phyloP scores from a whole-genome alignment of 345 rosid genomes.

The Streptanthus diversifolius region DNA sequence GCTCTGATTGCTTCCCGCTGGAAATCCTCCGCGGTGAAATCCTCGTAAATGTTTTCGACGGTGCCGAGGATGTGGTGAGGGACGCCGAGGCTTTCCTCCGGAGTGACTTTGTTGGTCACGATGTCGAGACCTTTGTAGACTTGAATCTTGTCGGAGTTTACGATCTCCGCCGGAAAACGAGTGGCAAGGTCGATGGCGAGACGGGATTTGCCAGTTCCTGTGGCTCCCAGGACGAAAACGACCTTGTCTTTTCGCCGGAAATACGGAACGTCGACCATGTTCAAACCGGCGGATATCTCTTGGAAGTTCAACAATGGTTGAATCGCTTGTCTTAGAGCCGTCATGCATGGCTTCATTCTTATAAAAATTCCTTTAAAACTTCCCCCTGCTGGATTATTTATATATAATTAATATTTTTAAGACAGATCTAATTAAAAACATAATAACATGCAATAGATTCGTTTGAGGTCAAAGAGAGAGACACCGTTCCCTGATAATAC shows the following conservation, averaged over 20 bases:
- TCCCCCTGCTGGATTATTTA: conserved; percentile 24
- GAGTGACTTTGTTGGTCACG: conserved; percentile 75
- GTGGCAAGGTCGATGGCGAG: conserved; percentile 82
- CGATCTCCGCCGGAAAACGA: conserved; percentile 64
- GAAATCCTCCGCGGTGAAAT: conserved; percentile 62
- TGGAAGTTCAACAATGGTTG: conserved; percentile 51
- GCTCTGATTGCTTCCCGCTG: conserved; percentile 41
- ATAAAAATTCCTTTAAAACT: neutral
- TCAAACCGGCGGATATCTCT: conserved; percentile 26
- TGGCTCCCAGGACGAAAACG: conserved; percentile 77
- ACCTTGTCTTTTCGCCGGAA: conserved; percentile 71
- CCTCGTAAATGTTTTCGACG: conserved; percentile 39
- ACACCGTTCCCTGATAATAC: conserved; percentile 23
- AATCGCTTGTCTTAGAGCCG: conserved; percentile 44
- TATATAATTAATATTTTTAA: conserved; percentile 8
- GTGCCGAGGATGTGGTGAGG: conserved; percentile 74
- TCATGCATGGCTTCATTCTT: conserved; percentile 46
- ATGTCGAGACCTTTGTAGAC: conserved; percentile 67
- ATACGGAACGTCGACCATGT: conserved; percentile 40
- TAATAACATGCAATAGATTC: conserved; percentile 36
- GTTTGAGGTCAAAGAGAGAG: conserved; percentile 18
- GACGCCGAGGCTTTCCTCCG: conserved; percentile 63
- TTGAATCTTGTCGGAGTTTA: conserved; percentile 90
- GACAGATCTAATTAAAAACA: conserved; percentile 29
- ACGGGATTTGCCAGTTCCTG: conserved; percentile 83